These are phyloP conservation scores for Candida pseudoviswanathii DNA, from an alignment of 1,139 yeast genomes.

Conservation along the genomic window DNA sequence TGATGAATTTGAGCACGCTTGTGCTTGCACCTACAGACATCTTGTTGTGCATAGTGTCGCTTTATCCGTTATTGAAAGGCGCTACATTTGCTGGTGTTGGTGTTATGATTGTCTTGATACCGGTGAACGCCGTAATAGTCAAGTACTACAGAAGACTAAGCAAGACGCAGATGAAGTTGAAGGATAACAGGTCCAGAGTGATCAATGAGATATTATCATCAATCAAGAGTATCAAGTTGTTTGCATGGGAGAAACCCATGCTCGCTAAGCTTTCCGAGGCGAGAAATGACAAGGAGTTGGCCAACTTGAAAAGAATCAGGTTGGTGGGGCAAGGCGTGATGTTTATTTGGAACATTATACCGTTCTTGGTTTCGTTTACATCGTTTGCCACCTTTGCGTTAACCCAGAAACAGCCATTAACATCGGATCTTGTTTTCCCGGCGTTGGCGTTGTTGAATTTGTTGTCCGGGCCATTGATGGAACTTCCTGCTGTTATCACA, in stretches of 20 bases:
- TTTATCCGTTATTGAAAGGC: too few species aligned
- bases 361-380: slow-evolving; percentile 36
- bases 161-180: slow-evolving; percentile 34
- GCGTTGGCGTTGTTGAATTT: slow-evolving; percentile 39
- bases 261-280: slow-evolving; percentile 32
- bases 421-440: slow-evolving; percentile 43
- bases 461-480: slow-evolving; percentile 36
- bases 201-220: slow-evolving; percentile 43
- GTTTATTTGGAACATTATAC: slow-evolving; percentile 41
- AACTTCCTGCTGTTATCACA: slow-evolving; percentile 34
- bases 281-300: slow-evolving; percentile 41
- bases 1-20: too few species aligned
- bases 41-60: too few species aligned
- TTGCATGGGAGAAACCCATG: slow-evolving; percentile 46
- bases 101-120: too few species aligned
- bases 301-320: slow-evolving; percentile 32
- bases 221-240: slow-evolving; percentile 42
- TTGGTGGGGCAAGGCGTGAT: slow-evolving; percentile 31
- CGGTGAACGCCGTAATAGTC: slow-evolving; percentile 30
- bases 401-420: slow-evolving; percentile 27
- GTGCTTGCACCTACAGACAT: too few species aligned
- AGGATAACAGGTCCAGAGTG: slow-evolving; percentile 39
- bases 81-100: too few species aligned
- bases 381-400: slow-evolving; percentile 30
- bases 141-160: slow-evolving; percentile 25